Conservation (phyloP, 2,329 filamentous ascomycete genomes). For the Calonectria pauciramosa region DNA sequence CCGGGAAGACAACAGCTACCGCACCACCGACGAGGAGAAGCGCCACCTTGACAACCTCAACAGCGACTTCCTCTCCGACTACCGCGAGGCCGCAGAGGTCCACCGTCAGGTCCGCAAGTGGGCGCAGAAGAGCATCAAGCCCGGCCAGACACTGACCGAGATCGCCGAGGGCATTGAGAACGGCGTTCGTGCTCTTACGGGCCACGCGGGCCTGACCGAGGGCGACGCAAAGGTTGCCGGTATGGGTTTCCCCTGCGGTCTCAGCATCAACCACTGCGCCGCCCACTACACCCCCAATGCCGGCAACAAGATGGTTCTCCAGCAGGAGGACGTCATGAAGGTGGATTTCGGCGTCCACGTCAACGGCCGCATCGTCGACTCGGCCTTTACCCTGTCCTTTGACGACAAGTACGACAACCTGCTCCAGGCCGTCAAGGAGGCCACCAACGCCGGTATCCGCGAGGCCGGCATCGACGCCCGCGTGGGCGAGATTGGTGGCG, state of each 20-base stretch:
- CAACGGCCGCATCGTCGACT: conserved; percentile 85
- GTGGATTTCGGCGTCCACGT: conserved; percentile 87
- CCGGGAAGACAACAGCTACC: conserved; percentile 79
- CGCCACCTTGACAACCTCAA: conserved; percentile 86
- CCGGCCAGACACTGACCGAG: conserved; percentile 83
- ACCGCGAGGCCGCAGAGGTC: conserved; percentile 88
- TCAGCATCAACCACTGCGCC: conserved; percentile 87
- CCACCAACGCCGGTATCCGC: conserved; percentile 84
- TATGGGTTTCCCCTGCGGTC: conserved; percentile 88
- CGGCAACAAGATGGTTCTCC: conserved; percentile 82
- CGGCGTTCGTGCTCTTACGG: conserved; percentile 81
- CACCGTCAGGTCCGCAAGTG: conserved; percentile 89
- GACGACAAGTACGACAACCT: conserved; percentile 82
- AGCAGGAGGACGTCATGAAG: conserved; percentile 83
- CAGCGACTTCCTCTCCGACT: conserved; percentile 84
- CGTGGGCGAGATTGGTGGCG: conserved; percentile 85
- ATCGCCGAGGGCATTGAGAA: conserved; percentile 92
- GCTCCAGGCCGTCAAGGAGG: conserved; percentile 79
- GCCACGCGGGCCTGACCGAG: conserved; percentile 81
- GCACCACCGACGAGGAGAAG: conserved; percentile 88
- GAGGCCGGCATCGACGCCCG: conserved; percentile 94
- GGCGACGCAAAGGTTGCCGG: conserved; percentile 84
- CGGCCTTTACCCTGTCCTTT: conserved; percentile 84
- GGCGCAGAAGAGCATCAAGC: conserved; percentile 84
- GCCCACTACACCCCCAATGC: conserved; percentile 91